Conservation (phyloP, 2,329 filamentous ascomycete species). For the Xylaria polymorpha region DNA sequence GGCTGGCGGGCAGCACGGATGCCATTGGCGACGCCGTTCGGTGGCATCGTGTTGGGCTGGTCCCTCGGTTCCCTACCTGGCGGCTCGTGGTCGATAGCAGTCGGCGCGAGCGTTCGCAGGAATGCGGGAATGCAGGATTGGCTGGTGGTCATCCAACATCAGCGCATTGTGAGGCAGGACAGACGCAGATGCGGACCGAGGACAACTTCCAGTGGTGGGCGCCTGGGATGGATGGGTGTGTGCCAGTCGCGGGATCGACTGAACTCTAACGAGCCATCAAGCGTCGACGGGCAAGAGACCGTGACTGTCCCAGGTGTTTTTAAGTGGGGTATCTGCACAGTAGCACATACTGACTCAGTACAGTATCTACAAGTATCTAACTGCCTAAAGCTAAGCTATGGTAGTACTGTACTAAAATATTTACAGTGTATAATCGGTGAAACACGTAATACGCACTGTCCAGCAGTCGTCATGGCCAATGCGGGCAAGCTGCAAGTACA, state of each 20-base stretch:
- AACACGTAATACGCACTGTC: constrained; percentile 1
- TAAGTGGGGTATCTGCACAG: constrained; percentile 26
- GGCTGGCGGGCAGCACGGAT: constrained; percentile 52
- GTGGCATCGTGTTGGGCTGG: constrained; percentile 46
- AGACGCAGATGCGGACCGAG: constrained; percentile 8
- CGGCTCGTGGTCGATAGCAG: constrained; percentile 29
- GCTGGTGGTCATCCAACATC: constrained; percentile 31
- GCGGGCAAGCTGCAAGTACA: constrained; percentile 16
- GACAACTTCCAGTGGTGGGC: constrained; percentile 24
- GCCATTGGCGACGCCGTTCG: constrained; percentile 50
- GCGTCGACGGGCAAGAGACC: constrained; percentile 30
- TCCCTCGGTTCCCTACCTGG: constrained; percentile 10
- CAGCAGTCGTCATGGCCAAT: not conserved
- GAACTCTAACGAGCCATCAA: constrained; percentile 23
- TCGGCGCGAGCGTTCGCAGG: constrained; percentile 40
- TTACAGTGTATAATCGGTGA: constrained; percentile 10
- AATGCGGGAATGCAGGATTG: constrained; percentile 32
- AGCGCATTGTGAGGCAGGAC: constrained; percentile 37
- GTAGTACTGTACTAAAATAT: no score
- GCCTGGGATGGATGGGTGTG: constrained; percentile 21
- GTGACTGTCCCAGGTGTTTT: constrained; percentile 38
- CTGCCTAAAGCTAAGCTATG: no score
- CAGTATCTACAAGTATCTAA: no score
- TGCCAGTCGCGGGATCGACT: constrained; percentile 31
- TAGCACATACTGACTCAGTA: not conserved